Conservation (phyloP, 2,329 filamentous ascomycete genomes). For the Pseudodiploospora longispora region DNA sequence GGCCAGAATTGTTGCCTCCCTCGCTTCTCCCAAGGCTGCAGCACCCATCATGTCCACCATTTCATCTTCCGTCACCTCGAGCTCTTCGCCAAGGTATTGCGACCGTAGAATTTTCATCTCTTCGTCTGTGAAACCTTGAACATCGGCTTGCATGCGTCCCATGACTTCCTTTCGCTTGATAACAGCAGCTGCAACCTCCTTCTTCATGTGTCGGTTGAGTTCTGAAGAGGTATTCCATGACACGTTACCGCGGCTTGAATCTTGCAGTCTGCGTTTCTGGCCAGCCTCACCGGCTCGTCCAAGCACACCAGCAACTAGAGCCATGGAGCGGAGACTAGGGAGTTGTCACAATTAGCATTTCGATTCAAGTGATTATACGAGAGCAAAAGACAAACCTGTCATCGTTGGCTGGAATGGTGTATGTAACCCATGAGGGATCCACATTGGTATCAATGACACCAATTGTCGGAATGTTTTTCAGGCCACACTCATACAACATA, state of each 20-base stretch:
- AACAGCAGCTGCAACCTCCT: conserved; percentile 21
- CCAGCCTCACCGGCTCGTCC: conserved; percentile 78
- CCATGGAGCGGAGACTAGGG: conserved; percentile 66
- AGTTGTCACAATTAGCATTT: not conserved
- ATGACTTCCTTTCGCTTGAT: conserved; percentile 27
- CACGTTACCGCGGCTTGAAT: conserved; percentile 54
- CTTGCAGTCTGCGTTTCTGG: conserved; percentile 55
- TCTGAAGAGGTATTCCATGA: conserved; percentile 49
- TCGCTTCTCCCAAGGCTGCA: conserved; percentile 8
- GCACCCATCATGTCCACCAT: conserved; percentile 26
- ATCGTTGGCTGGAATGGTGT: conserved; percentile 93
- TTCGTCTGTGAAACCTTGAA: conserved; percentile 29
- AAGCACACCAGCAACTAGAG: conserved; percentile 76
- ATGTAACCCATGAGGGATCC: conserved; percentile 89
- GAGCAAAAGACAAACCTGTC: conserved; percentile 56
- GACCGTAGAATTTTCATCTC: conserved; percentile 26
- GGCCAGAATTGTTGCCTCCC: conserved; percentile 2
- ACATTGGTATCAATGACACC: conserved; percentile 91
- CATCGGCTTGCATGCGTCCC: conserved; percentile 26
- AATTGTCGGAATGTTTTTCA: conserved; percentile 86
- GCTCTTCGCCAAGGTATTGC: conserved; percentile 16
- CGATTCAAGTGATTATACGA: not conserved
- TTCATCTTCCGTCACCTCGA: conserved; percentile 26
- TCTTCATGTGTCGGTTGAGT: conserved; percentile 30
- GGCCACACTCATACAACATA: conserved; percentile 80